Percentiles rank a stretch among this genome's conserved stretches.
phyloP scores from a whole-genome alignment of 306 rosid species.

The Myrica gale region DNA sequence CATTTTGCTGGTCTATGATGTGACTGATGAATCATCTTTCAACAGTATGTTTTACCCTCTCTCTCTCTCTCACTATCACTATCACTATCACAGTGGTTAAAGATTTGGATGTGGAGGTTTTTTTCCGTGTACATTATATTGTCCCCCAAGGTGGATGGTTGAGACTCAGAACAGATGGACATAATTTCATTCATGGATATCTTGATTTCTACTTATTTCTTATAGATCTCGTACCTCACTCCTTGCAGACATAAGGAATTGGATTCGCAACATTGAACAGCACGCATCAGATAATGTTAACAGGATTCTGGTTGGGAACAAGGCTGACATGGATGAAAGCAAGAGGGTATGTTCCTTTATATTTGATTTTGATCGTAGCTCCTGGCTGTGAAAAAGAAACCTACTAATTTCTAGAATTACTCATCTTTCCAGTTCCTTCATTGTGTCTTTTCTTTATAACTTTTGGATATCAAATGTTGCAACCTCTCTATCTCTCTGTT shows the following conservation, averaged over 20 bases:
- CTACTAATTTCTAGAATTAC: neutral
- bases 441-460: neutral
- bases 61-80: neutral
- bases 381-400: neutral
- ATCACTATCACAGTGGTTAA: neutral
- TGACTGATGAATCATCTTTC: conserved; percentile 92
- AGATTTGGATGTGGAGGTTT: conserved; percentile 14
- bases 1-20: conserved; percentile 88
- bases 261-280: conserved; percentile 96
- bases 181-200: neutral
- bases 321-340: conserved; percentile 96
- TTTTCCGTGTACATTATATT: neutral
- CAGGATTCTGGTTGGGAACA: conserved; percentile 94
- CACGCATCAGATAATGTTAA: conserved; percentile 94
- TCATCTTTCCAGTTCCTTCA: neutral
- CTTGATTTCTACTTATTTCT: conserved; percentile 1
- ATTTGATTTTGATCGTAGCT: conserved; percentile 5
- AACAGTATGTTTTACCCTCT: conserved; percentile 57
- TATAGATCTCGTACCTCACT: conserved; percentile 23
- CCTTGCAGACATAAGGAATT: conserved; percentile 82
- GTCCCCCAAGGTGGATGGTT: conserved; percentile 10
- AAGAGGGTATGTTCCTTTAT: conserved; percentile 66
- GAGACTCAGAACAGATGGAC: neutral
- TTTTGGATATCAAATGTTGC: no score
- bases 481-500: neutral